Conservation (phyloP, 306 rosid genomes). For the Begonia fuchsioides region DNA sequence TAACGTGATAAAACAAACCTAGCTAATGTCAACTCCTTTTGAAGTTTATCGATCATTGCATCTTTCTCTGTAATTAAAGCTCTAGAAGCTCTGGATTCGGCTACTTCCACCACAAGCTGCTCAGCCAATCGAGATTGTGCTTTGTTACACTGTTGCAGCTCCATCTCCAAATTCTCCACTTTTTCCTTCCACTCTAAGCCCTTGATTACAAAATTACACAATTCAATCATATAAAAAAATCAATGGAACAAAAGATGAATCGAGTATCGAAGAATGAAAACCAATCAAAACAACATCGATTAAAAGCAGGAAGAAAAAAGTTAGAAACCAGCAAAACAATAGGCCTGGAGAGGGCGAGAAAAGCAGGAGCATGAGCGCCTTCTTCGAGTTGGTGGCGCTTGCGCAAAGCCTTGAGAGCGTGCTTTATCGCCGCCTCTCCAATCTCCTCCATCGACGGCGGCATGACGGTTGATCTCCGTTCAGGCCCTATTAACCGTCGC, state of each 20-base stretch:
- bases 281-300: not conserved
- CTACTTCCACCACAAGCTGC: conserved; percentile 95
- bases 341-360: conserved; percentile 63
- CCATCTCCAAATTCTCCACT: conserved; percentile 61
- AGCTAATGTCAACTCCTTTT: conserved; percentile 43
- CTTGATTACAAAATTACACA: conserved; percentile 20
- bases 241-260: too few species aligned
- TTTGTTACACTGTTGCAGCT: conserved; percentile 93
- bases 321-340: conserved; percentile 39
- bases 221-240: conserved; percentile 3
- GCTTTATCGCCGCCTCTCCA: conserved; percentile 51
- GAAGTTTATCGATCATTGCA: conserved; percentile 25
- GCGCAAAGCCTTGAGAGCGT: conserved; percentile 69
- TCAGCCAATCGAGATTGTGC: conserved; percentile 84
- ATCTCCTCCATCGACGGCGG: conserved; percentile 15
- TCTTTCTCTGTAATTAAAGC: conserved; percentile 59
- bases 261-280: not conserved
- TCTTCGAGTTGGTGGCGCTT: conserved; percentile 87
- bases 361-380: conserved; percentile 90
- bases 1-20: conserved; percentile 27
- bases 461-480: conserved; percentile 4
- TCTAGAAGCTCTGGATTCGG: conserved; percentile 67
- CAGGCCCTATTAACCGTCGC: conserved; percentile 8
- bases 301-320: conserved; percentile 3
- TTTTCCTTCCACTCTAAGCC: conserved; percentile 98